Conservation (phyloP, 805 yeast genomes). For the Ogataea parapolymorpha region DNA sequence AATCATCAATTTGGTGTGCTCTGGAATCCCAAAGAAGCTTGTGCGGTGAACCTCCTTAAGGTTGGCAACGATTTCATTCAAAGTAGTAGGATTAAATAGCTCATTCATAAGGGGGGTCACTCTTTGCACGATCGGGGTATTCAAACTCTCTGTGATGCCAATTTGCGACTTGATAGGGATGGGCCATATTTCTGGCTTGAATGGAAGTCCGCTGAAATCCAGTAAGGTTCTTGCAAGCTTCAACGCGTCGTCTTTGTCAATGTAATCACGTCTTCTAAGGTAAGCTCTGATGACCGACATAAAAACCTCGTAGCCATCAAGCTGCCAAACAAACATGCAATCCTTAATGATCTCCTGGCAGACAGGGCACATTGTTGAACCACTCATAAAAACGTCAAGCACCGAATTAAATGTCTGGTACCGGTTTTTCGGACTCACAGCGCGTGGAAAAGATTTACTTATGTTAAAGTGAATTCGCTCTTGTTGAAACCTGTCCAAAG, state of each 20-base stretch:
- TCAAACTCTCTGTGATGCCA: conserved; percentile 10
- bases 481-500: conserved; percentile 14
- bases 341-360: conserved; percentile 16
- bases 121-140: conserved; percentile 9
- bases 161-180: conserved; percentile 8
- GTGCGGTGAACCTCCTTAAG: conserved; percentile 11
- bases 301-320: conserved; percentile 23
- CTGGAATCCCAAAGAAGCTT: conserved; percentile 15
- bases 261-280: conserved; percentile 1
- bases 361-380: background rate
- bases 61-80: conserved; percentile 8
- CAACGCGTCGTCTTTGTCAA: conserved; percentile 4
- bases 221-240: conserved; percentile 13
- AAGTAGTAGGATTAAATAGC: conserved; percentile 7
- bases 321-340: conserved; percentile 23
- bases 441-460: conserved; percentile 6
- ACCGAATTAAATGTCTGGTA: conserved; percentile 15
- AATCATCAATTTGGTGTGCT: conserved; percentile 7
- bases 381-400: conserved; percentile 11
- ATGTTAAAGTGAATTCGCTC: conserved; percentile 2
- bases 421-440: conserved; percentile 14
- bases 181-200: conserved; percentile 19
- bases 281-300: conserved; percentile 13
- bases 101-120: conserved; percentile 6
- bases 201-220: conserved; percentile 15